phyloP scores from a whole-genome alignment of 352 stramenopile genomes.

The Stramenopiles sp. region DNA sequence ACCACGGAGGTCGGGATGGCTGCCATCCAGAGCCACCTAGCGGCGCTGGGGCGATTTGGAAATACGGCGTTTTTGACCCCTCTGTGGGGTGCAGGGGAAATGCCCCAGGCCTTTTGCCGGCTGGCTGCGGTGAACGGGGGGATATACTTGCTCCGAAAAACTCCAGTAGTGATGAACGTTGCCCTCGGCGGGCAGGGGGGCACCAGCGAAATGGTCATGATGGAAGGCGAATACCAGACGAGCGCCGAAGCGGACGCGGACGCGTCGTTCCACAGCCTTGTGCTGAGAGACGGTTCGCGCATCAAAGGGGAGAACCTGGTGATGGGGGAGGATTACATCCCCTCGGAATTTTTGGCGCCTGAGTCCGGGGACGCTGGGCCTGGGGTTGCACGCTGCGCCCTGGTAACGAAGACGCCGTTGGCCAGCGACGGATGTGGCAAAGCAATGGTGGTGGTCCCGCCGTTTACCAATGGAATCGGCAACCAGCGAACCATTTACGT shows the following conservation, averaged over 20 bases:
- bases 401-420: slow-evolving; percentile 31
- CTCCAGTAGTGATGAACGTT: slow-evolving; percentile 38
- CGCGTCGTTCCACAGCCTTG: slow-evolving; percentile 23
- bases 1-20: slow-evolving; percentile 32
- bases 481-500: slow-evolving; percentile 45
- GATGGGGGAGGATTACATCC: background rate
- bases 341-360: background rate
- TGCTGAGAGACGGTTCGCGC: slow-evolving; percentile 13
- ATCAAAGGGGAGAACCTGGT: slow-evolving; percentile 7
- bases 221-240: too few species aligned
- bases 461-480: slow-evolving; percentile 30
- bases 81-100: slow-evolving; percentile 54
- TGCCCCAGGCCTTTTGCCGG: slow-evolving; percentile 61
- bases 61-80: slow-evolving; percentile 52
- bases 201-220: too few species aligned
- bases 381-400: slow-evolving; percentile 37
- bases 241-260: slow-evolving; percentile 26
- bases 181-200: too few species aligned
- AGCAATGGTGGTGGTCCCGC: slow-evolving; percentile 42
- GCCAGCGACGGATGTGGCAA: slow-evolving; percentile 30
- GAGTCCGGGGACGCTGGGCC: slow-evolving; percentile 20
- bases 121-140: slow-evolving; percentile 56
- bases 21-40: slow-evolving; percentile 38
- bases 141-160: slow-evolving; percentile 50
- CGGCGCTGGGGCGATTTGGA: slow-evolving; percentile 56